Conservation (phyloP, 306 rosid species). For the Lathyrus oleraceus region DNA sequence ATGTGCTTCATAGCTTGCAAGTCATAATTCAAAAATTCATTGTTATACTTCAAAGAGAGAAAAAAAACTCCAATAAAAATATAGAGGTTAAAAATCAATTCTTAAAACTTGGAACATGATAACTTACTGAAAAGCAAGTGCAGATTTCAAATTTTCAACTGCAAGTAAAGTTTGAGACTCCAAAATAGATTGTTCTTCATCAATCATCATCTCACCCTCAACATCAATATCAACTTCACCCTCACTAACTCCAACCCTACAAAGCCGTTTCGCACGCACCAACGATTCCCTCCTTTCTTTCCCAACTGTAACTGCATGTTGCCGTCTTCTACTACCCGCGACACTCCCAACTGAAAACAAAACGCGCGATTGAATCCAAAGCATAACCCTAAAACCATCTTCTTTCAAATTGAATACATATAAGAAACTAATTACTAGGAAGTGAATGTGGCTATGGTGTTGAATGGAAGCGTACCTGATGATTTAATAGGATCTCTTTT, state of each 20-base stretch:
- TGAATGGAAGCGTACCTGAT: conserved; percentile 50
- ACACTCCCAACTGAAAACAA: conserved; percentile 66
- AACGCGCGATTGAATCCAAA: conserved; percentile 24
- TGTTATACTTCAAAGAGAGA: neutral
- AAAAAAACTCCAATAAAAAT: neutral
- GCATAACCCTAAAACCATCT: conserved; percentile 4
- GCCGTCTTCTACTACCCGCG: conserved; percentile 72
- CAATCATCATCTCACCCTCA: conserved; percentile 61
- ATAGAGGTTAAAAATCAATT: neutral
- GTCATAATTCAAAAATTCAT: neutral
- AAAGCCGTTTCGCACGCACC: conserved; percentile 81
- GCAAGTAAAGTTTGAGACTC: conserved; percentile 78
- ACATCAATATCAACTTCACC: conserved; percentile 43
- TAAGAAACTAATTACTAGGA: neutral
- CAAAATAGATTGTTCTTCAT: conserved; percentile 75
- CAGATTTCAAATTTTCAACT: conserved; percentile 72
- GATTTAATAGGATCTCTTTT: conserved; percentile 82
- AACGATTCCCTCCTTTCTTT: conserved; percentile 81
- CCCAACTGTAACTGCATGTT: conserved; percentile 70
- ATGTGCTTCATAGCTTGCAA: too few species aligned
- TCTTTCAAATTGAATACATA: neutral
- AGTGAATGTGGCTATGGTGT: conserved; percentile 14
- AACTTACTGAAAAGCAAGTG: conserved; percentile 69
- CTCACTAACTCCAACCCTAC: conserved; percentile 60
- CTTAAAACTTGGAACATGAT: conserved; percentile 15